These are phyloP conservation scores for Fusarium continuum DNA, from an alignment of 2,329 filamentous ascomycete genomes.

Conservation along the genomic window DNA sequence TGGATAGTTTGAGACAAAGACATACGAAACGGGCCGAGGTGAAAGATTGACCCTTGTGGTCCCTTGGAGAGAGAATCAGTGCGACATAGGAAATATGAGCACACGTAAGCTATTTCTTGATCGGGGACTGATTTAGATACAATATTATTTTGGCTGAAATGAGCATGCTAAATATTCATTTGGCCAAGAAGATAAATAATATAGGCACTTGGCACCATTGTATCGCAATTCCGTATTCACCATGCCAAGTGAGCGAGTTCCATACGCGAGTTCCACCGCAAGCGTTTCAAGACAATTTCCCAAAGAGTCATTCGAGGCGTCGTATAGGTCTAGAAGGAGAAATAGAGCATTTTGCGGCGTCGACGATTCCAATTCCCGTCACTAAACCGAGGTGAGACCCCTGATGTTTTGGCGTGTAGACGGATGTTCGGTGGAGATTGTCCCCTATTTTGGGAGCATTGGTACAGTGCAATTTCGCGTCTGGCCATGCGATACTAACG, in stretches of 20 bases:
- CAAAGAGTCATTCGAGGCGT: slow-evolving; percentile 23
- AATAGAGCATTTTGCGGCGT: slow-evolving; percentile 8
- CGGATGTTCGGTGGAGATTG: slow-evolving; percentile 43
- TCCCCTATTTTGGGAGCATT: slow-evolving; percentile 37
- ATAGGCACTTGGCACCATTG: not conserved
- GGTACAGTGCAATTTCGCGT: slow-evolving; percentile 29
- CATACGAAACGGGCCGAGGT: slow-evolving; percentile 22
- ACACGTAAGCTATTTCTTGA: slow-evolving; percentile 29
- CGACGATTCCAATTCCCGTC: not conserved
- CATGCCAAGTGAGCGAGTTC: slow-evolving; percentile 15
- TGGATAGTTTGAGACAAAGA: slow-evolving; percentile 21
- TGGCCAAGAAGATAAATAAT: slow-evolving; percentile 23
- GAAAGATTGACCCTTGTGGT: slow-evolving; percentile 16
- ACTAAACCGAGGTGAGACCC: slow-evolving; percentile 25
- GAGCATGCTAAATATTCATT: not conserved
- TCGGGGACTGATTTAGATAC: not conserved
- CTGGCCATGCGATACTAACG: slow-evolving; percentile 13
- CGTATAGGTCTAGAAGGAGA: slow-evolving; percentile 28
- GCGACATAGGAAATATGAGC: slow-evolving; percentile 16
- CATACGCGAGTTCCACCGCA: slow-evolving; percentile 9
- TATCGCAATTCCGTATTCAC: slow-evolving; percentile 12
- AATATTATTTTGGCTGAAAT: not conserved
- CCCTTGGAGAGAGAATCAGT: not conserved
- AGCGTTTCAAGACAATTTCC: slow-evolving; percentile 36
- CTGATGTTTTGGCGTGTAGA: slow-evolving; percentile 25